Base-by-base conservation (phyloP, 345 rosid species). In the Limnanthes douglasii region DNA sequence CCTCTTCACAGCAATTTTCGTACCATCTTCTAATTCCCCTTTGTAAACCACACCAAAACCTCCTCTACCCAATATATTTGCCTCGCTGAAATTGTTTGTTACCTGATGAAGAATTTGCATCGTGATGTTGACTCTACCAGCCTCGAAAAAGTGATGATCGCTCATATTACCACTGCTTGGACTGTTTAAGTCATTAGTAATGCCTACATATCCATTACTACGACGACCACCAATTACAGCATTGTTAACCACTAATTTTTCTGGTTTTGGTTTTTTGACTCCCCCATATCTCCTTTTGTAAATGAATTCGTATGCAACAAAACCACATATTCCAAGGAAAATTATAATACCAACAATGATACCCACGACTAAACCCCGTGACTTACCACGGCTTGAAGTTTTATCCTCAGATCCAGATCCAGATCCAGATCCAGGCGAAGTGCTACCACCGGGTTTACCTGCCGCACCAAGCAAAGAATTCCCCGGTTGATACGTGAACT, bases 11-110 rank as follows among this genome's bases (percentile, higher is more conserved):
- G 94, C 93, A 43, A 85, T 69, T 56, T 62, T 67, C 3, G 81
- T 81, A 20, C 94, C 96, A 50, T 86, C 96, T 26, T 78, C 92
- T 28, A 86, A 44, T 24, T 86, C 84, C 0, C 94, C 96, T 15
- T 60, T 68, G 25, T 86, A 82, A 14, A 86, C 97, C 31, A 78
- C 77, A 16, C 97, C 95, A 13, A 82, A 86, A 18, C 97, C 97
- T 6, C 95, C 95, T 56, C 60, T 75, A 2, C 97, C 94, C 57
- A 82, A 45, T 31, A 86, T 50, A 36, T 73, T 82, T 4, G 57
- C 54, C 43, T 75, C 85, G 3, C 64, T 70, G 56, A 86, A 86
- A 45, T 82, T 70, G 33, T 69, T 43, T 0, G 97, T 86, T 36
- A 78, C 93, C 41, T 78, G 73, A 9, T 61, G 57, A 18, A 86